Evolutionary conservation across 2,329 filamentous ascomycete genomes (phyloP), one percentile per base, ranked within the genome.

Genomic region (Grosmannia serpens): DNA sequence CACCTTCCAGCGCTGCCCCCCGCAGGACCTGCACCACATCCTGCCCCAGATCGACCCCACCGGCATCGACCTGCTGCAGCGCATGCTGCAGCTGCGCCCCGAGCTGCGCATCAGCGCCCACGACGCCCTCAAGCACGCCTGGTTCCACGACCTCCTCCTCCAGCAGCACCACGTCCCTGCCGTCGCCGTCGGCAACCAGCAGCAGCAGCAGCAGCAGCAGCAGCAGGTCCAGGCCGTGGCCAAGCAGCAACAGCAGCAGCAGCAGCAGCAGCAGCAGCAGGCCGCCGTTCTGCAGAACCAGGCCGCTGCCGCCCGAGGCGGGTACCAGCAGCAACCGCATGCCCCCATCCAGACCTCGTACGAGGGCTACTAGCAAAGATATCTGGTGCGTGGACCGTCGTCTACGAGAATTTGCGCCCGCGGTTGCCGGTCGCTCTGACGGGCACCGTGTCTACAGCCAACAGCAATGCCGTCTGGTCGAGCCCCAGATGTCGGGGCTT

Each of bases 1-100:
- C 53, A 96, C 87, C 61, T 96, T 96, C 74, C 91, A 94, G 64
- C 89, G 95, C 70, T 97, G 94, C 70, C 88, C 89, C 17, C 96
- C 94, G 1, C 91, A 96, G 70, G 91, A 96, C 66, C 77, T 97
- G 58, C 82, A 88, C 24, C 82, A 86, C 60, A 94, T 97, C 63
- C 78, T 99, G 27, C 91, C 90, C 0, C 89, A 95, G 68, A 90
- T 99, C 66, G 94, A 99, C 67, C 84, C 84, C 22, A 77, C 88
- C 13, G 94, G 92, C 10, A 84, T 99, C 67, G 91, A 96, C 69
- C 77, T 99, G 54, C 78, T 99, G 63, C 86, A 88, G 67, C 82
- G 88, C 61, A 95, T 99, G 89, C 82, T 99, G 33, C 92, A 97
- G 71, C 77, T 97, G 57, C 83, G 91, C 35, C 94, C 94, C 0